Base-by-base conservation (phyloP, 331 rosid species). In the Quercus lobata region DNA sequence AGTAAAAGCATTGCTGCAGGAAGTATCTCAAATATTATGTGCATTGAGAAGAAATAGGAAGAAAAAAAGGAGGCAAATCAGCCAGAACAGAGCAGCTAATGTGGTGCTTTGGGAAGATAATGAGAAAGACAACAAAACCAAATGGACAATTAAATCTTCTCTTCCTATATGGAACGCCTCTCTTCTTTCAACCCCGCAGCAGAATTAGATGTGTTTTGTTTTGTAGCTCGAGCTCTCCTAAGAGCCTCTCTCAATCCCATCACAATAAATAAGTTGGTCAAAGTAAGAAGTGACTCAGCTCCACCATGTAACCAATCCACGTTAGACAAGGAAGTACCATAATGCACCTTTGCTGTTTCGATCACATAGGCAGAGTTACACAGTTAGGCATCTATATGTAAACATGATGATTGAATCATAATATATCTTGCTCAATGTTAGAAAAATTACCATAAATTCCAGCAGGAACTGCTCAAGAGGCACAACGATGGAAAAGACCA, bases 231-330 rank as follows among this genome's bases (percentile, higher is more conserved):
- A 79, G 74, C 75, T 77, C 86, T 82, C 58, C 96, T 83, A 21
- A 93, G 91, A 71, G 88, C 97, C 76, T 83, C 82, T 88, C 99
- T 86, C 81, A 95, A 78, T 71, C 97, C 99, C 92, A 93, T 7
- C 79, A 90, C 98, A 68, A 93, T 90, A 85, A 91, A 93, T 78
- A 95, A 71, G 79, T 93, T 95, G 75, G 97, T 95, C 49, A 95
- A 88, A 72, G 97, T 84, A 75, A 95, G 97, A 80, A 93, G 89
- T 0, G 96, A 90, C 86, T 93, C 99, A 27, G 97, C 94, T 16
- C 97, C 97, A 19, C 99, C 94, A 34, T 93, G 98, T 71, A 95
- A 90, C 99, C 98, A 95, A 58, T 95, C 94, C 72, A 95, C 98
- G 58, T 95, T 93, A 18, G 99, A 90, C 89, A 95, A 78, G 53